Percentiles rank a stretch among this genome's conserved stretches.
phyloP scores from a whole-genome alignment of 768 basidiomycete species.

The Gelatoporia subvermispora region DNA sequence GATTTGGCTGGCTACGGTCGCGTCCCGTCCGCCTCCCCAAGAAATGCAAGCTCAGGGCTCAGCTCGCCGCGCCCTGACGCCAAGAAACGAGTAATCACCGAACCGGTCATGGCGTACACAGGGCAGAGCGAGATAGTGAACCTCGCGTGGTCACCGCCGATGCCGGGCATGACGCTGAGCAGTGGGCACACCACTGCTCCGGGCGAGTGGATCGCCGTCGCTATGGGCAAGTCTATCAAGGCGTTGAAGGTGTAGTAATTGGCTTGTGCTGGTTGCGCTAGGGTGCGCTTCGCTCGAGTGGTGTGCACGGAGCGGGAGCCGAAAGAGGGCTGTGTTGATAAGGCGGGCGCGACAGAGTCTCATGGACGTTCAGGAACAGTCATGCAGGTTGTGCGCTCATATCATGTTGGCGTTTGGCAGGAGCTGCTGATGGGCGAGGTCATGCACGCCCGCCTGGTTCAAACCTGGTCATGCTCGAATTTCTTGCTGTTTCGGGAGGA shows the following conservation, averaged over 20 bases:
- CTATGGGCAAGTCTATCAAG: slow-evolving; percentile 78
- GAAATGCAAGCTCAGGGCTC: slow-evolving; percentile 62
- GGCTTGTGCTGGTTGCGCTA: background rate
- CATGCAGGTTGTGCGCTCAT: no score
- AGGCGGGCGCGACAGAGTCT: no score
- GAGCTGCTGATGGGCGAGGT: no score
- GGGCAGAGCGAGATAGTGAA: slow-evolving; percentile 75
- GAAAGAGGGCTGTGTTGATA: no score
- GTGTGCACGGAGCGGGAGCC: no score
- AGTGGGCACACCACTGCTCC: slow-evolving; percentile 68
- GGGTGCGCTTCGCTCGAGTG: background rate
- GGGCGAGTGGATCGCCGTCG: slow-evolving; percentile 85
- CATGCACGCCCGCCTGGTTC: no score
- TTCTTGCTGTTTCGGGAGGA: no score
- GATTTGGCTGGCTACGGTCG: slow-evolving; percentile 69
- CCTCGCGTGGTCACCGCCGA: slow-evolving; percentile 84
- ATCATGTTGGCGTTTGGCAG: no score
- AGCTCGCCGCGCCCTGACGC: slow-evolving; percentile 80
- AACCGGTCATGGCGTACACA: slow-evolving; percentile 83
- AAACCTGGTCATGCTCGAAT: no score
- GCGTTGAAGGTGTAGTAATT: slow-evolving; percentile 79
- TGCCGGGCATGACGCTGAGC: slow-evolving; percentile 71
- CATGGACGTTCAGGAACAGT: no score
- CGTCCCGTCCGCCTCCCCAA: slow-evolving; percentile 55
- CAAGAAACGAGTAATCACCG: slow-evolving; percentile 67